A percentile compares a stretch with the other conserved stretches of the same genome.
Evolutionary conservation across 148 eudicot species (phyloP).

Genomic region (Oxyria digyna): DNA sequence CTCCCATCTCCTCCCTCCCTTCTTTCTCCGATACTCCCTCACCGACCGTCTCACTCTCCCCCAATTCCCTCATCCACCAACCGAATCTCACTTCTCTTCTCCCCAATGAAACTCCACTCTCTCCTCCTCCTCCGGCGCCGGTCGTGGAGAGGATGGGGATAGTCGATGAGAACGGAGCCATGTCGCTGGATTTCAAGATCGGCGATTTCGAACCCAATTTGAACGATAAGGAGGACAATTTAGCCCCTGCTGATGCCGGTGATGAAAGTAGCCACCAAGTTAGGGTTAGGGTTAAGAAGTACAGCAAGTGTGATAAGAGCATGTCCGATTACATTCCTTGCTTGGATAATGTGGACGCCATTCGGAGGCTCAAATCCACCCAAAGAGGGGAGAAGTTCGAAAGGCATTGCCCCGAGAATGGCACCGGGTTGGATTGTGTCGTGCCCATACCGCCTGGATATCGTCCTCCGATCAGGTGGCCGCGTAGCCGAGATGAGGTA

Average conservation of each 20-base stretch:
- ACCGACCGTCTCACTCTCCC: background rate
- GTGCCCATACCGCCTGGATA: slow-evolving; percentile 50
- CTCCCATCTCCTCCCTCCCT: slow-evolving; percentile 6
- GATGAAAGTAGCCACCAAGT: background rate
- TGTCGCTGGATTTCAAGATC: slow-evolving; percentile 41
- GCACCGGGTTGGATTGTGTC: slow-evolving; percentile 41
- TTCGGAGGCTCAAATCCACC: slow-evolving; percentile 26
- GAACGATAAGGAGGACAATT: slow-evolving; percentile 10
- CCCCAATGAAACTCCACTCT: slow-evolving; percentile 11
- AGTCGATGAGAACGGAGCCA: slow-evolving; percentile 43
- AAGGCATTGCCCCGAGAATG: slow-evolving; percentile 48
- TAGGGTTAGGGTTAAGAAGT: slow-evolving; percentile 30
- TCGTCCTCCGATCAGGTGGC: slow-evolving; percentile 42
- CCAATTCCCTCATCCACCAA: slow-evolving; percentile 9
- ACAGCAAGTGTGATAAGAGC: slow-evolving; percentile 31
- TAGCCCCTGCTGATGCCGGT: background rate
- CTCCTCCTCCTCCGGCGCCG: slow-evolving; percentile 13
- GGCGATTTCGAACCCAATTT: slow-evolving; percentile 31
- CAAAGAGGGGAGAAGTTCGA: slow-evolving; percentile 40
- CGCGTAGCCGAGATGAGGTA: slow-evolving; percentile 60
- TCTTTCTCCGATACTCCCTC: background rate
- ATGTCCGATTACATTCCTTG: slow-evolving; percentile 51
- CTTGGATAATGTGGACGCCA: slow-evolving; percentile 44
- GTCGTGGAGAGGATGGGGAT: slow-evolving; percentile 44
- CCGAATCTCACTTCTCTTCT: slow-evolving; percentile 2